Evolutionary conservation across 176 grass and related monocot species (phyloP).

Genomic region (Oryza punctata): DNA sequence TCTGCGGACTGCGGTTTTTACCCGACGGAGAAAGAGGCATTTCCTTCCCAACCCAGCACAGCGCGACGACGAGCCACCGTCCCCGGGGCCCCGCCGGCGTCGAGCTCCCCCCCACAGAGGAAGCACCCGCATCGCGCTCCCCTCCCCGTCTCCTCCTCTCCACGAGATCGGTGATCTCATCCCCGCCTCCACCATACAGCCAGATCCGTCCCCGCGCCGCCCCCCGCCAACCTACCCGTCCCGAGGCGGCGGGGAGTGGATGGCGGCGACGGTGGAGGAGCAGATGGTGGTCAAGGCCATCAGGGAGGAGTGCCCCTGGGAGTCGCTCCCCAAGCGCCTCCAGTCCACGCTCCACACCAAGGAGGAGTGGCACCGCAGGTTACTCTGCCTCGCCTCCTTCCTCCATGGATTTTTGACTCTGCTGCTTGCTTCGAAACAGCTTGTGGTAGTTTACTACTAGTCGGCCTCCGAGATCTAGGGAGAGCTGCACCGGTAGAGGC

Average conservation of each 20-base stretch:
- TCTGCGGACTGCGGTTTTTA: constrained; percentile 15
- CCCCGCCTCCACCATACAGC: not conserved
- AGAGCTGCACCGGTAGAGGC: not conserved
- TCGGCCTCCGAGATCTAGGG: not conserved
- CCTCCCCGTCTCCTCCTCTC: not conserved
- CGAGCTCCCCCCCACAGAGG: not conserved
- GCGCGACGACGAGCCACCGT: constrained; percentile 15
- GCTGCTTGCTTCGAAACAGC: constrained; percentile 10
- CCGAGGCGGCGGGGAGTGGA: constrained; percentile 21
- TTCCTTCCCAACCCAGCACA: not conserved
- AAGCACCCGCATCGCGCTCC: not conserved
- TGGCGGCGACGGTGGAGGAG: constrained; percentile 75
- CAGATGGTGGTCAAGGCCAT: constrained; percentile 91
- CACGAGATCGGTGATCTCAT: constrained; percentile 44
- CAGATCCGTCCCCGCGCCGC: constrained; percentile 40
- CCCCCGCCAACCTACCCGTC: not conserved
- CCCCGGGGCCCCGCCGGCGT: not conserved
- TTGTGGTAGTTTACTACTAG: not conserved
- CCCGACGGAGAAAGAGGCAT: not conserved
- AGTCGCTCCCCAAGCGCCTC: constrained; percentile 87
- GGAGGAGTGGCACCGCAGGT: constrained; percentile 94
- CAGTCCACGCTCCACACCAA: constrained; percentile 66
- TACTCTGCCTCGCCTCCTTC: not conserved
- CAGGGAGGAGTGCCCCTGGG: constrained; percentile 84
- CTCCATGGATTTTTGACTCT: constrained; percentile 26